Evolutionary conservation across 1,139 yeast species (phyloP).

Genomic region (Schwanniomyces etchellsii): DNA sequence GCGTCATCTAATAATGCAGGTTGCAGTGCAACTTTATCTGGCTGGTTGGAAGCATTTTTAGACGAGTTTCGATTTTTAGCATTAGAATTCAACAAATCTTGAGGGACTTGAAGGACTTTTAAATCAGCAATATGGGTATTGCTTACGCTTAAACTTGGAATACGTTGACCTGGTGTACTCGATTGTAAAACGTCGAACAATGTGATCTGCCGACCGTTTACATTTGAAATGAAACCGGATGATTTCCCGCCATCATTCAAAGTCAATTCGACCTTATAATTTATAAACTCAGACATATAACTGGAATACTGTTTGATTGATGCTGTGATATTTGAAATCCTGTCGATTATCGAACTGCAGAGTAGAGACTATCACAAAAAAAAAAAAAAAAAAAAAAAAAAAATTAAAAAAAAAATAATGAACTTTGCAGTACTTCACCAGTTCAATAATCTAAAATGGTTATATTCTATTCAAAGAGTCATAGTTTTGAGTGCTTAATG

Average conservation of each 20-base stretch:
- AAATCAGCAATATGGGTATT: conserved; percentile 40
- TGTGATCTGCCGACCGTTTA: conserved; percentile 33
- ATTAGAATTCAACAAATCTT: conserved; percentile 18
- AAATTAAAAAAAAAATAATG: neutral
- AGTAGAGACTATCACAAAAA: neutral
- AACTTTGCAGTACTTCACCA: no score
- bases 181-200: conserved; percentile 29
- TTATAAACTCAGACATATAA: conserved; percentile 40
- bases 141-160: conserved; percentile 19
- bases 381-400: neutral
- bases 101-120: conserved; percentile 45
- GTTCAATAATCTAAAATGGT: no score
- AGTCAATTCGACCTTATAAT: conserved; percentile 47
- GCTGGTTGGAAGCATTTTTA: neutral
- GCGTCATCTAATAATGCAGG: conserved; percentile 21
- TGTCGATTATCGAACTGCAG: neutral
- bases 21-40: neutral
- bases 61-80: conserved; percentile 1
- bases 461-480: no score
- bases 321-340: no score
- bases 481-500: no score
- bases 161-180: conserved; percentile 12
- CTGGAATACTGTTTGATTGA: neutral
- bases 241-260: conserved; percentile 42
- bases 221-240: conserved; percentile 42